phyloP scores from a whole-genome alignment of 345 rosid genomes.

The Salix viminalis region DNA sequence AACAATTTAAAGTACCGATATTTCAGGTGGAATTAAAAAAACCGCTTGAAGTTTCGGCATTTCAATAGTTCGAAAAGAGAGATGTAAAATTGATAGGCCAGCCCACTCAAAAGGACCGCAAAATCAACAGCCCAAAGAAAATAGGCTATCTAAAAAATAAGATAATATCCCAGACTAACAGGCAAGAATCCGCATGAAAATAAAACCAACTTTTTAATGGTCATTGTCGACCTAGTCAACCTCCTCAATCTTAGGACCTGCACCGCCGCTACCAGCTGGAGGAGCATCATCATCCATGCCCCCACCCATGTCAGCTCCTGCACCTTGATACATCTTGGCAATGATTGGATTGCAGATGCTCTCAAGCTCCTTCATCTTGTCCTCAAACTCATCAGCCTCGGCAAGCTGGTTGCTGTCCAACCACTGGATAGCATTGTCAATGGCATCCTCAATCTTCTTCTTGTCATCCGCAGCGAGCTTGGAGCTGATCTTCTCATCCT shows the following conservation, averaged over 20 bases:
- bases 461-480: slow-evolving; percentile 14
- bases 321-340: slow-evolving; percentile 15
- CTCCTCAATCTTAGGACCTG: slow-evolving; percentile 18
- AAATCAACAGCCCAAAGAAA: background rate
- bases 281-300: slow-evolving; percentile 18
- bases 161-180: background rate
- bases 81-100: background rate
- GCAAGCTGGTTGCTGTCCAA: background rate
- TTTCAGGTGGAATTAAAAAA: background rate
- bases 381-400: slow-evolving; percentile 6
- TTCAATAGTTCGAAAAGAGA: background rate
- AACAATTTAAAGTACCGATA: background rate
- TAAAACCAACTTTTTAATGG: background rate
- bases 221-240: background rate
- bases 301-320: slow-evolving; percentile 14
- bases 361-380: slow-evolving; percentile 17
- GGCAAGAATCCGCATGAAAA: background rate
- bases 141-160: background rate
- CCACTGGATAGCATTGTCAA: slow-evolving; percentile 16
- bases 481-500: slow-evolving; percentile 12
- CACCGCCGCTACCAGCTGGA: slow-evolving; percentile 13
- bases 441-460: slow-evolving; percentile 22
- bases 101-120: background rate
- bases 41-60: background rate
- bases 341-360: slow-evolving; percentile 18